Evolutionary conservation across 768 basidiomycete genomes (phyloP), one percentile per base, ranked within the genome.

Genomic region (Leccinellum rugosiceps): DNA sequence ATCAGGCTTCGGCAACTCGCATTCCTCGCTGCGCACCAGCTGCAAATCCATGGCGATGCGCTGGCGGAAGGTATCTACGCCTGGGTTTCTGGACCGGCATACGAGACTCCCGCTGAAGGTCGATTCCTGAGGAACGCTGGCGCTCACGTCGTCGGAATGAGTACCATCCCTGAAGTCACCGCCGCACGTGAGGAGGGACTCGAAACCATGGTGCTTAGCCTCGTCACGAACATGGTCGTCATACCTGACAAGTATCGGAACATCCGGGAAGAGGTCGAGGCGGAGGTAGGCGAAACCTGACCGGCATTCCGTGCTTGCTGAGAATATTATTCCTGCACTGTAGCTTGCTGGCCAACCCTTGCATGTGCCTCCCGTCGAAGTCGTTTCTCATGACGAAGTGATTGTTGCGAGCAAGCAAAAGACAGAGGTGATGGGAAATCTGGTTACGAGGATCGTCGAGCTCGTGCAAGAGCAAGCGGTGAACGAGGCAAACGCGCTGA

Each of bases 101-200:
- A 95, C 67, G 93, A 95, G 74, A 91, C 90, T 1, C 85, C 88
- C 3, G 92, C 91, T 0, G 93, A 96, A 64, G 93, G 92, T 31
- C 77, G 86, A 49, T 85, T 94, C 73, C 74, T 95, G 41, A 76
- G 88, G 15, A 72, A 74, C 8, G 84, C 83, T 0, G 93, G 93
- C 3, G 93, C 88, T 1, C 91, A 92, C 63, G 88, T 94, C n/a
- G 93, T 94, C 2, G 93, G 93, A 2, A 95, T 95, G 93, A 92
- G 90, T 63, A 95, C 94, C 0, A 83, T 94, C 15, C 93, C 92
- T 0, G 93, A 95, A 72, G 93, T 95, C 25, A 76, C 94, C 23
- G 88, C 84, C 0, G 93, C 88, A 9, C 74, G 84, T 49, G 85
- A 92, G 67, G 88, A 86, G 65, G 88, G 86, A 0, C 63, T 95